Base-by-base conservation (phyloP, 345 rosid genomes). In the Corymbia maculata region DNA sequence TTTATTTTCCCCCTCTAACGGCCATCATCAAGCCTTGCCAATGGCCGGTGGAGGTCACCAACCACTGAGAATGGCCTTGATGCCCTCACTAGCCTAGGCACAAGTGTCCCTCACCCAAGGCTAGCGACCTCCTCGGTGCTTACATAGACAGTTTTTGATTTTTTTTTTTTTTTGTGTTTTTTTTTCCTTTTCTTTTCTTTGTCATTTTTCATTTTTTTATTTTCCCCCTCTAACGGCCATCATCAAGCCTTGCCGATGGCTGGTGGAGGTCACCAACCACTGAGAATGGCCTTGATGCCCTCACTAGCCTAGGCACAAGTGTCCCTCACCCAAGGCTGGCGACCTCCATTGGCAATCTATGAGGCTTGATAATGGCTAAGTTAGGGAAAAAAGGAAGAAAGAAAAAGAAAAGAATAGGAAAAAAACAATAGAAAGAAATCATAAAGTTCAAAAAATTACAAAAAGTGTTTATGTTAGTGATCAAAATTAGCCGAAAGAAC, bases 121-220 rank as follows among this genome's bases (percentile, higher is more conserved):
- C 1, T 11, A 1, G 30, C 5, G 14, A 59, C 66, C 14, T 59
- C 3, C 30, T 0, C 2, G 4, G 10, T 0, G 2, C 66, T 59
- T 59, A 26, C 24, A 12, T 26, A 13, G 13, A 59, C 7, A 59
- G 24, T 26, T 59, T 59, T 59, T 59, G 1, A 59, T 4, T 22
- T 59, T 10, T 24, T n/a, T n/a, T n/a, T n/a, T n/a, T n/a, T n/a
- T n/a, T 9, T 8, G 3, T 19, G 21, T 3, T 55, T 55, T 55
- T 19, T 8, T 59, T 26, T 26, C 66, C 6, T 59, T 10, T 57
- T 8, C 59, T 4, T 19, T 52, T 57, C 24, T 59, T 55, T 3
- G 10, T 55, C 28, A 22, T 55, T 55, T 7, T 55, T 55, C 28
- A 55, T 19, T 55, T 55, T 55, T 55, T 26, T 3, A 8, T 55